Conservation (phyloP, 2,329 filamentous ascomycete genomes). For the Phaeomoniella chlamydospora region DNA sequence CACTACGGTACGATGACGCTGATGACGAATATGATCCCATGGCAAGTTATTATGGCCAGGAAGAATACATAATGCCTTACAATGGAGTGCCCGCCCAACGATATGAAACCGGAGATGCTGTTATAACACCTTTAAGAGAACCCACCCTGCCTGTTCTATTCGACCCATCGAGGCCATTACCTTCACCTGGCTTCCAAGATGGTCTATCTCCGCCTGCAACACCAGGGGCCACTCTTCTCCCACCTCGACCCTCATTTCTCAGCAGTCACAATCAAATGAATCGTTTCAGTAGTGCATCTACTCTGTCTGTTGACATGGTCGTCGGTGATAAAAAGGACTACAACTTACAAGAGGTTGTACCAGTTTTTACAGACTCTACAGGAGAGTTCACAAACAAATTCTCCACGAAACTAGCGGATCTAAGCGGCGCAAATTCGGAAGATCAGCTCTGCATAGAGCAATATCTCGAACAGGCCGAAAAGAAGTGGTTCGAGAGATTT, state of each 20-base stretch:
- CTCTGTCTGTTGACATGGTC: conserved; percentile 40
- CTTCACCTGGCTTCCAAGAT: conserved; percentile 16
- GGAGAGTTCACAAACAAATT: conserved; percentile 45
- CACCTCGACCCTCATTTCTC: conserved; percentile 12
- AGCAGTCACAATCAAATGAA: conserved; percentile 26
- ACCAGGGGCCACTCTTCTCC: conserved; percentile 13
- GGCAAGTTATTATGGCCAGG: not conserved
- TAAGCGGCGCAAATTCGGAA: conserved; percentile 42
- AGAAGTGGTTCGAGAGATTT: conserved; percentile 47
- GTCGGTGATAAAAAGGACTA: conserved; percentile 45
- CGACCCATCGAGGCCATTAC: conserved; percentile 1
- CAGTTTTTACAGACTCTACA: conserved; percentile 49
- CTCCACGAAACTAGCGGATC: conserved; percentile 36
- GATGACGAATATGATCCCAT: not conserved
- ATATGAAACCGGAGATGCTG: not conserved
- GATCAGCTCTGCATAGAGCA: conserved; percentile 47
- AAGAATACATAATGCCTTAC: conserved; percentile 4
- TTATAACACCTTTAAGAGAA: not conserved
- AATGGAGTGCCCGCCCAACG: not conserved
- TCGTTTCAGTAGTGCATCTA: too few species aligned
- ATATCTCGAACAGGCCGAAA: conserved; percentile 47
- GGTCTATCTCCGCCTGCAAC: conserved; percentile 13
- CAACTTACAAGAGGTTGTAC: conserved; percentile 48
- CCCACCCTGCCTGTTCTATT: not conserved
- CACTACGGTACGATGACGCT: too few species aligned